These are phyloP conservation scores for Dactylellina haptotyla DNA, from an alignment of 2,329 filamentous ascomycete genomes.

Conservation along the genomic window DNA sequence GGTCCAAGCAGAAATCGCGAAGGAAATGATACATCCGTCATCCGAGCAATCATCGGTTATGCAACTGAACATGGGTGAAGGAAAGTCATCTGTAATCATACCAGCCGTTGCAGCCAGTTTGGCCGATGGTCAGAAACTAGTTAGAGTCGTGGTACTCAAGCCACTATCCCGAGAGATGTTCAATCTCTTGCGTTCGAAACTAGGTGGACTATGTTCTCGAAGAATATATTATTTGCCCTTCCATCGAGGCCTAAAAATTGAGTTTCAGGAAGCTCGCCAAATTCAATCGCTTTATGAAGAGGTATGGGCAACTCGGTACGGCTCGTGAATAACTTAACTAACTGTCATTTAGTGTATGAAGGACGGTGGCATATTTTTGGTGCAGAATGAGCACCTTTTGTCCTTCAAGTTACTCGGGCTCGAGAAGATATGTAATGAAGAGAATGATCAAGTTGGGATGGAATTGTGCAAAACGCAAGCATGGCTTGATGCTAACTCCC, in stretches of 20 bases:
- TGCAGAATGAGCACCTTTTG: slow-evolving; percentile 72
- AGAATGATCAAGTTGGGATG: slow-evolving; percentile 19
- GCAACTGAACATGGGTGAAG: slow-evolving; percentile 78
- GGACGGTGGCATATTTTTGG: slow-evolving; percentile 68
- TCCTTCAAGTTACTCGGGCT: slow-evolving; percentile 73
- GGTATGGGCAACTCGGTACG: no score
- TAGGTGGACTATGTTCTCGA: slow-evolving; percentile 69
- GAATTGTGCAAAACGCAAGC: slow-evolving; percentile 62
- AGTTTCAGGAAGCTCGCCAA: slow-evolving; percentile 55
- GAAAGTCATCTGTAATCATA: slow-evolving; percentile 75
- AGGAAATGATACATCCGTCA: slow-evolving; percentile 66
- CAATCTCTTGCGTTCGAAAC: slow-evolving; percentile 67
- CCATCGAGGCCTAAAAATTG: slow-evolving; percentile 65
- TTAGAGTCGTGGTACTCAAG: slow-evolving; percentile 71
- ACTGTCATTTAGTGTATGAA: slow-evolving; percentile 63
- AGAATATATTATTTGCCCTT: slow-evolving; percentile 70
- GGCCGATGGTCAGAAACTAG: slow-evolving; percentile 66
- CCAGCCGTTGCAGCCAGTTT: slow-evolving; percentile 70
- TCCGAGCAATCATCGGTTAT: slow-evolving; percentile 66
- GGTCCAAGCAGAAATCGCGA: slow-evolving; percentile 70
- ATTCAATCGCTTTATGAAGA: slow-evolving; percentile 62
- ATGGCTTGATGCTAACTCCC: slow-evolving; percentile 64
- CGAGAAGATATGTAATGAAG: slow-evolving; percentile 63
- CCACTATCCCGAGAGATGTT: slow-evolving; percentile 71
- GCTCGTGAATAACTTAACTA: background rate